These are phyloP conservation scores for Prototheca wickerhamii DNA, from an alignment of 163 green algal species.

Conservation along the genomic window DNA sequence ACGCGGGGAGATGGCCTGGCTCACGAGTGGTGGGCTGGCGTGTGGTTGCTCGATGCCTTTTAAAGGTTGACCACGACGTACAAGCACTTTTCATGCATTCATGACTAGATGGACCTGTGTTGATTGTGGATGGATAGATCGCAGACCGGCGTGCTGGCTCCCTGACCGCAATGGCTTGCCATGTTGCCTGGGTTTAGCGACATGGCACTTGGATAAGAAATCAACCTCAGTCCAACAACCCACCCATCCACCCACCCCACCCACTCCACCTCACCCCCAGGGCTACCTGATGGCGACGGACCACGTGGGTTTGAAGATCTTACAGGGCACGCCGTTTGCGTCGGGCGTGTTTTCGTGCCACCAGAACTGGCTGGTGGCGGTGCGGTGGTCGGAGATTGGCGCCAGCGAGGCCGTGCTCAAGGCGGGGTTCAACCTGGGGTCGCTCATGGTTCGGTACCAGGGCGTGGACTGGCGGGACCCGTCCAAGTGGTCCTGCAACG, in stretches of 20 bases:
- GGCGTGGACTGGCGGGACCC: slow-evolving; percentile 54
- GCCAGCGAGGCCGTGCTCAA: slow-evolving; percentile 36
- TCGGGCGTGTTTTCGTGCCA: slow-evolving; percentile 47
- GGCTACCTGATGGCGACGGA: slow-evolving; percentile 6
- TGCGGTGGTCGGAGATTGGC: slow-evolving; percentile 41
- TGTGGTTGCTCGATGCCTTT: too few species aligned
- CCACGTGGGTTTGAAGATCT: neutral
- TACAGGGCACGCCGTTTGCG: neutral
- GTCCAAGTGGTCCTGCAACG: slow-evolving; percentile 55
- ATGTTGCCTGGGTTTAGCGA: too few species aligned
- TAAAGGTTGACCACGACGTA: too few species aligned
- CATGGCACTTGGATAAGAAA: too few species aligned
- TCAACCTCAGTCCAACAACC: neutral
- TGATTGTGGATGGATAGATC: too few species aligned
- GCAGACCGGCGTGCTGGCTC: too few species aligned
- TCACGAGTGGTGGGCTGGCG: too few species aligned
- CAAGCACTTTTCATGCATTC: too few species aligned
- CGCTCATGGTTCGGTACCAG: slow-evolving; percentile 58
- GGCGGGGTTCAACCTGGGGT: slow-evolving; percentile 57
- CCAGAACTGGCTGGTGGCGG: slow-evolving; percentile 38
- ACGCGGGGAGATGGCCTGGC: too few species aligned
- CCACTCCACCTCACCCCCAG: neutral
- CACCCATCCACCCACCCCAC: neutral
- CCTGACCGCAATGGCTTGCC: too few species aligned
- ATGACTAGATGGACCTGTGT: too few species aligned